These are phyloP conservation scores for Saprolegnia diclina DNA, from an alignment of 352 stramenopile species.

Conservation along the genomic window DNA sequence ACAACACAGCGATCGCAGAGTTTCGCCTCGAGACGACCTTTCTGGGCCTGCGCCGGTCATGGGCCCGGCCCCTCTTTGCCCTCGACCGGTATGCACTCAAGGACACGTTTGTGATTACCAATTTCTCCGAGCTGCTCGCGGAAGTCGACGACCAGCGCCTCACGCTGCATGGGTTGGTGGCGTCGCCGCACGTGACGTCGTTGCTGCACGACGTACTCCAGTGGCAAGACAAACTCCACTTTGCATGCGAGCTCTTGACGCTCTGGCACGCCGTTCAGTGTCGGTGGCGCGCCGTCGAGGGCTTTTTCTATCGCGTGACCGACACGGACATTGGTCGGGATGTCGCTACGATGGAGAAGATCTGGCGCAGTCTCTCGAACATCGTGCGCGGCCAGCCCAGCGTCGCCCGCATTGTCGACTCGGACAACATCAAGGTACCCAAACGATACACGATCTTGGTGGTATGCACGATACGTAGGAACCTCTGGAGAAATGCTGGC, in stretches of 20 bases:
- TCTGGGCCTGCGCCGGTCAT: not conserved
- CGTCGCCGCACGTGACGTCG: not conserved
- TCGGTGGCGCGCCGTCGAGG: not conserved
- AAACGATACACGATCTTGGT: not conserved
- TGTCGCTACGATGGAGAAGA: constrained; percentile 13
- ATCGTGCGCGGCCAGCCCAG: constrained; percentile 9
- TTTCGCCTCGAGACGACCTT: constrained; percentile 5
- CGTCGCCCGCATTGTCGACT: constrained; percentile 16
- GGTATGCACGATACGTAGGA: constrained; percentile 4
- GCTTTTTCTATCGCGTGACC: constrained; percentile 9
- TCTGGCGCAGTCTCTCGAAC: constrained; percentile 9
- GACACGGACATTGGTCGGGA: constrained; percentile 11
- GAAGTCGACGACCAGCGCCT: constrained; percentile 20
- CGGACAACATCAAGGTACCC: constrained; percentile 23
- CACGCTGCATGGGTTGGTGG: not conserved
- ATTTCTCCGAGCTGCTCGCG: constrained; percentile 5
- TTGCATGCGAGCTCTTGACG: not conserved
- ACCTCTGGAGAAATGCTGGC: constrained; percentile 11
- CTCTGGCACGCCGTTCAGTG: constrained; percentile 11
- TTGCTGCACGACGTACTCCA: not conserved
- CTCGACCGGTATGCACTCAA: constrained; percentile 19
- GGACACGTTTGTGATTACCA: constrained; percentile 7
- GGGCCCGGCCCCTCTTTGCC: constrained; percentile 1
- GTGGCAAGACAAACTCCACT: constrained; percentile 17
- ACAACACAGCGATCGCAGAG: constrained; percentile 5